These are phyloP conservation scores for Millerozyma miso DNA, from an alignment of 805 yeast genomes.

Conservation along the genomic window DNA sequence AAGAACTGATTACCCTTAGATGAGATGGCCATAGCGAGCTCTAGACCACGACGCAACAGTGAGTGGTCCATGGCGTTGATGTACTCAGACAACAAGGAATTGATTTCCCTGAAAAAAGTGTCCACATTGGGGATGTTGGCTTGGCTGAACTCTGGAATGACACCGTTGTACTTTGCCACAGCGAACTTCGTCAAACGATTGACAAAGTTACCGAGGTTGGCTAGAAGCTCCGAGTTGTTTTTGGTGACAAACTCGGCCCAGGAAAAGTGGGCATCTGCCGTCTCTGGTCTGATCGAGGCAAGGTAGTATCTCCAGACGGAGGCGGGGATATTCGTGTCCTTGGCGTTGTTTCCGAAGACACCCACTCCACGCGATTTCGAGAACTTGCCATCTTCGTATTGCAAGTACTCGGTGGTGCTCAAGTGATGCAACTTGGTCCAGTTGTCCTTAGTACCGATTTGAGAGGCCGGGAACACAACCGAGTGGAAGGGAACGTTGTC, in stretches of 20 bases:
- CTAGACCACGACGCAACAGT: slow-evolving; percentile 84
- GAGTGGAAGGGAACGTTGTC: slow-evolving; percentile 99
- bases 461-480: slow-evolving; percentile 93
- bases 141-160: slow-evolving; percentile 64
- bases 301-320: slow-evolving; percentile 98
- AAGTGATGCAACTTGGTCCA: slow-evolving; percentile 93
- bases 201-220: slow-evolving; percentile 94
- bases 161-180: slow-evolving; percentile 87
- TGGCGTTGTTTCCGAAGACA: slow-evolving; percentile 96
- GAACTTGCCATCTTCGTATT: slow-evolving; percentile 97
- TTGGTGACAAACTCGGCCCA: slow-evolving; percentile 95
- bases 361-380: slow-evolving; percentile 98
- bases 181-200: slow-evolving; percentile 90
- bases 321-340: slow-evolving; percentile 85
- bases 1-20: slow-evolving; percentile 92
- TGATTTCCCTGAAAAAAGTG: slow-evolving; percentile 51
- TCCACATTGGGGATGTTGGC: slow-evolving; percentile 44
- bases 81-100: slow-evolving; percentile 58
- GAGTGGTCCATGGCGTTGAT: slow-evolving; percentile 70
- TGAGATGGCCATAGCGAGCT: slow-evolving; percentile 84
- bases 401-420: slow-evolving; percentile 93
- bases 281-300: slow-evolving; percentile 89
- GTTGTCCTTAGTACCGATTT: slow-evolving; percentile 78
- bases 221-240: slow-evolving; percentile 89
- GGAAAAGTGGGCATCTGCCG: slow-evolving; percentile 93